Percentiles rank a stretch among this genome's conserved stretches.
These are phyloP conservation scores for Crucihimalaya himalaica DNA, from an alignment of 345 rosid species.

Conservation along the genomic window DNA sequence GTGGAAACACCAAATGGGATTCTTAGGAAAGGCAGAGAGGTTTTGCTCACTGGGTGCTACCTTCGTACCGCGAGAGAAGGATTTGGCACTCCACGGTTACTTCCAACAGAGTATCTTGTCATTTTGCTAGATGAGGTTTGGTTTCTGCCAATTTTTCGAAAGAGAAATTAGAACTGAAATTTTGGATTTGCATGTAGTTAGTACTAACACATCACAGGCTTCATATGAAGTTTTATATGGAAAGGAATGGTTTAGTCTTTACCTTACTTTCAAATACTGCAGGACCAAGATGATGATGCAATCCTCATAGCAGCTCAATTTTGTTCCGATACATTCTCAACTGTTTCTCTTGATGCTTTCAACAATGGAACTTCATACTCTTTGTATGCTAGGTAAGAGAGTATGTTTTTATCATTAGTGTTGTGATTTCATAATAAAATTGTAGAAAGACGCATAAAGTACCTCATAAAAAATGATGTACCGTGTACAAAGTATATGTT, in stretches of 20 bases:
- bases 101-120: constrained; percentile 95
- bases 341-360: constrained; percentile 63
- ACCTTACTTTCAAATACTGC: constrained; percentile 35
- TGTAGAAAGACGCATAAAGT: constrained; percentile 8
- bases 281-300: constrained; percentile 89
- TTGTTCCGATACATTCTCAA: constrained; percentile 83
- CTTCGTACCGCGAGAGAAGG: constrained; percentile 95
- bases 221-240: neutral
- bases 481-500: constrained; percentile 2
- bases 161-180: constrained; percentile 3
- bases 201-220: neutral
- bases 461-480: neutral
- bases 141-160: constrained; percentile 5
- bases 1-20: constrained; percentile 74
- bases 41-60: constrained; percentile 86
- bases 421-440: neutral
- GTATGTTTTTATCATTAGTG: neutral
- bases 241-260: constrained; percentile 1
- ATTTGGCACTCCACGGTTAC: constrained; percentile 72
- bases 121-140: constrained; percentile 83
- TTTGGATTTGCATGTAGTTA: constrained; percentile 17
- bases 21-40: constrained; percentile 81
- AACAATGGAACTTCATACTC: constrained; percentile 69
- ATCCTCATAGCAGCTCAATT: constrained; percentile 79
- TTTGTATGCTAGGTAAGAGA: constrained; percentile 73